These are phyloP conservation scores for Tuber umbilicatum DNA, from an alignment of 495 filamentous ascomycete species.

Conservation along the genomic window DNA sequence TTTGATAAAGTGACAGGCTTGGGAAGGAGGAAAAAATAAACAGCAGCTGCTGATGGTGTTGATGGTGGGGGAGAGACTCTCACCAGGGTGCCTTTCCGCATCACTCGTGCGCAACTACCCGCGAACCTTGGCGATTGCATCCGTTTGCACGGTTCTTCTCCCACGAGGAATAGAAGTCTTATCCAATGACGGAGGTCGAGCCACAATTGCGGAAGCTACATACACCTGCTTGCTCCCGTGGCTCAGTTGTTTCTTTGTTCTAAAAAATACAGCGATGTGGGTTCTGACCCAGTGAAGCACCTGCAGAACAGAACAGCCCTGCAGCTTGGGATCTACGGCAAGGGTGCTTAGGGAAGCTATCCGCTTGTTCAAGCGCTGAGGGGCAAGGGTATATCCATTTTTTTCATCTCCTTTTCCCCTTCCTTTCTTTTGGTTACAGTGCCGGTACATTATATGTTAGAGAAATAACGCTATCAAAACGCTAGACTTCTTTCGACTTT, in stretches of 20 bases:
- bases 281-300: constrained; percentile 32
- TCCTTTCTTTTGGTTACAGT: background rate
- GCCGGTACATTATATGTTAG: background rate
- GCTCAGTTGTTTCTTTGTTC: constrained; percentile 35
- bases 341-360: background rate
- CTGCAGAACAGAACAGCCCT: constrained; percentile 22
- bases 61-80: background rate
- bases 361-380: background rate
- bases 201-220: constrained; percentile 5
- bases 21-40: background rate
- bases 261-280: constrained; percentile 12
- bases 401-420: background rate
- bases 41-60: background rate
- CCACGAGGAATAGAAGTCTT: constrained; percentile 28
- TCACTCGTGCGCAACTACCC: constrained; percentile 6
- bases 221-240: constrained; percentile 28
- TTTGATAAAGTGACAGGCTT: constrained; percentile 3
- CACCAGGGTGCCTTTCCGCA: background rate
- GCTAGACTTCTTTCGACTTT: background rate
- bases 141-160: constrained; percentile 34
- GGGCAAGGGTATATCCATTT: background rate
- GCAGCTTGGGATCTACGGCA: constrained; percentile 27
- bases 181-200: constrained; percentile 26
- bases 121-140: constrained; percentile 26
- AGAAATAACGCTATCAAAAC: background rate